Conservation (phyloP, 148 eudicot genomes). For the Cornus controversa region DNA sequence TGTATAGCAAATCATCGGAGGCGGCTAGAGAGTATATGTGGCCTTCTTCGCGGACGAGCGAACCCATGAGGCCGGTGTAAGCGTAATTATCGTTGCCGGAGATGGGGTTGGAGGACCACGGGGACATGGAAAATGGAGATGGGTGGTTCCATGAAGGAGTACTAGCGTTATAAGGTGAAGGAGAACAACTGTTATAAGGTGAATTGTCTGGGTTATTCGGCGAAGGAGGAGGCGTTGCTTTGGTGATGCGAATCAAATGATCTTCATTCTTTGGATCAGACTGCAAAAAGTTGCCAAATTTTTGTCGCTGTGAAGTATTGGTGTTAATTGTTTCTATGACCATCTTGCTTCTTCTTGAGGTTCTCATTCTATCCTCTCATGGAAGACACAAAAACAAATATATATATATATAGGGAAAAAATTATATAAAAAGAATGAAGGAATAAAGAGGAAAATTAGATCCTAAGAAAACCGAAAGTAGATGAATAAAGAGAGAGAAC, state of each 20-base stretch:
- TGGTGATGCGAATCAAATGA: constrained; percentile 20
- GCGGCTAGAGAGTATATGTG: constrained; percentile 79
- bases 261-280: constrained; percentile 20
- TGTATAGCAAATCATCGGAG: constrained; percentile 59
- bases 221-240: constrained; percentile 12
- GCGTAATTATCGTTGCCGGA: constrained; percentile 3
- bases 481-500: background rate
- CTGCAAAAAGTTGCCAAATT: constrained; percentile 6
- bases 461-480: constrained; percentile 19
- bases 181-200: background rate
- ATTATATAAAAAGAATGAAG: background rate
- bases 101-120: constrained; percentile 53
- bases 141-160: constrained; percentile 8
- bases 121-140: constrained; percentile 41
- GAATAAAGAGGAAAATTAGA: constrained; percentile 19
- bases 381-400: background rate
- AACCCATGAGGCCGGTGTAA: constrained; percentile 66
- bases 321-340: constrained; percentile 2
- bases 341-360: constrained; percentile 9
- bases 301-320: background rate
- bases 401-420: no score
- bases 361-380: constrained; percentile 3
- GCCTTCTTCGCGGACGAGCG: constrained; percentile 82
- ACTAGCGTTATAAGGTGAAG: constrained; percentile 13
- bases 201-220: no score